Evolutionary conservation across 2,329 filamentous ascomycete species (phyloP).

Genomic region (Apiospora sp.): DNA sequence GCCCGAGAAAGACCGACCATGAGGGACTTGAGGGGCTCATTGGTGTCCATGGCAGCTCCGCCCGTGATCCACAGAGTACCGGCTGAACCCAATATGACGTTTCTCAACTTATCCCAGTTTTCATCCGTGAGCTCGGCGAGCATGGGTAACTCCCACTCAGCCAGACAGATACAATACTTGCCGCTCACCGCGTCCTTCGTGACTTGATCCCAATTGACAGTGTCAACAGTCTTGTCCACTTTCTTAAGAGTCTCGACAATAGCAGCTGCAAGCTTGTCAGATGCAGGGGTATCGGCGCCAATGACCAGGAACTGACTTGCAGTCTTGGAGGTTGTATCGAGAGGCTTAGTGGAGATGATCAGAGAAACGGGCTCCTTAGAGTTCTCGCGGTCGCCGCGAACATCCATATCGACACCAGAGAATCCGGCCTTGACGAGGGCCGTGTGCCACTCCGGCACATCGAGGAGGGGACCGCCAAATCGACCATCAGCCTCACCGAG

Average conservation of each 20-base stretch:
- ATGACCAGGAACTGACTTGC: background rate
- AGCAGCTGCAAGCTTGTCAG: background rate
- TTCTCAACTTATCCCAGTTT: background rate
- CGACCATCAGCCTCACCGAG: conserved; percentile 18
- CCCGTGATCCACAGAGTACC: conserved; percentile 22
- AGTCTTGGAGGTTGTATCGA: background rate
- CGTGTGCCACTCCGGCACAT: conserved; percentile 4
- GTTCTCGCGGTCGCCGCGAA: conserved; percentile 20
- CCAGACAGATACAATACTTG: conserved; percentile 8
- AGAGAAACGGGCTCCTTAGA: conserved; percentile 9
- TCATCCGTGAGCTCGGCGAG: background rate
- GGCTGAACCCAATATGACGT: background rate
- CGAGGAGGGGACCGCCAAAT: background rate
- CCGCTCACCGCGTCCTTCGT: conserved; percentile 1
- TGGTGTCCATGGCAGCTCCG: background rate
- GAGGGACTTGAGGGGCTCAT: conserved; percentile 14
- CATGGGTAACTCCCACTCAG: conserved; percentile 4
- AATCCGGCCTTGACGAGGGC: conserved; percentile 6
- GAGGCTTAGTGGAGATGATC: conserved; percentile 2
- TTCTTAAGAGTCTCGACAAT: background rate
- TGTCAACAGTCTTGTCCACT: background rate
- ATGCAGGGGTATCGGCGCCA: background rate
- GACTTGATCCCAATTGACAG: background rate
- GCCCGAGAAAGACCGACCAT: conserved; percentile 21
- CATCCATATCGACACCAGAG: conserved; percentile 26